Evolutionary conservation across 305 asterid genomes (phyloP).

Genomic region (Fraxinus nigra): DNA sequence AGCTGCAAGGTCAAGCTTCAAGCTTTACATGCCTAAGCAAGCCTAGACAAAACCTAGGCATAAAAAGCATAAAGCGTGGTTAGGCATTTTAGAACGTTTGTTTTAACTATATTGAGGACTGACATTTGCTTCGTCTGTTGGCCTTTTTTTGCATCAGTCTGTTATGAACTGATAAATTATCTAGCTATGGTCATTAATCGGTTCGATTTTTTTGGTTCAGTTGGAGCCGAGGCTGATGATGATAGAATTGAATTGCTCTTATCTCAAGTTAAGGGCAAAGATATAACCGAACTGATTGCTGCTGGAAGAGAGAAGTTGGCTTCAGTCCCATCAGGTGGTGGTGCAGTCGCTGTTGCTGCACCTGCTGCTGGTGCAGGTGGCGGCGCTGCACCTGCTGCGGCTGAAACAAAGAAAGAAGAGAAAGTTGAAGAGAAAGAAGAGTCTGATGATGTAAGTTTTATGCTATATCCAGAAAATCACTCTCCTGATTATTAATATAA

Average conservation of each 20-base stretch:
- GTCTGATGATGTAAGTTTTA: slow-evolving; percentile 35
- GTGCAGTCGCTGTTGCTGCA: slow-evolving; percentile 31
- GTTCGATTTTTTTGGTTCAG: slow-evolving; percentile 13
- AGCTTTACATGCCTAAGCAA: neutral
- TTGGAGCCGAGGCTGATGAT: slow-evolving; percentile 42
- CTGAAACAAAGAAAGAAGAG: slow-evolving; percentile 36
- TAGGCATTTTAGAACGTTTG: neutral
- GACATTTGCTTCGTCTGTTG: neutral
- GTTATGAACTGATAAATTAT: neutral
- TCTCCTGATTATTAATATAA: neutral
- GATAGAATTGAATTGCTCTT: slow-evolving; percentile 31
- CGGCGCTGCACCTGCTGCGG: slow-evolving; percentile 30
- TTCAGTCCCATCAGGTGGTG: slow-evolving; percentile 44
- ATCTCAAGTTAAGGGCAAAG: slow-evolving; percentile 36
- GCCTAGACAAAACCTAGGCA: neutral
- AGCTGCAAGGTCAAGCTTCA: neutral
- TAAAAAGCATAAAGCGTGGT: neutral
- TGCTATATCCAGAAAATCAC: neutral
- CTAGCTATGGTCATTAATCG: neutral
- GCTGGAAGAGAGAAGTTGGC: slow-evolving; percentile 43
- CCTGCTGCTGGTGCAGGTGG: slow-evolving; percentile 29
- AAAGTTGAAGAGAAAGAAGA: slow-evolving; percentile 44
- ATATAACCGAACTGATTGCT: slow-evolving; percentile 38
- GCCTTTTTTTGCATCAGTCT: neutral
- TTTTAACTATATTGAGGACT: neutral